phyloP scores from a whole-genome alignment of 1,284 basidiomycete species.

The Cutaneotrichosporon daszewskae region DNA sequence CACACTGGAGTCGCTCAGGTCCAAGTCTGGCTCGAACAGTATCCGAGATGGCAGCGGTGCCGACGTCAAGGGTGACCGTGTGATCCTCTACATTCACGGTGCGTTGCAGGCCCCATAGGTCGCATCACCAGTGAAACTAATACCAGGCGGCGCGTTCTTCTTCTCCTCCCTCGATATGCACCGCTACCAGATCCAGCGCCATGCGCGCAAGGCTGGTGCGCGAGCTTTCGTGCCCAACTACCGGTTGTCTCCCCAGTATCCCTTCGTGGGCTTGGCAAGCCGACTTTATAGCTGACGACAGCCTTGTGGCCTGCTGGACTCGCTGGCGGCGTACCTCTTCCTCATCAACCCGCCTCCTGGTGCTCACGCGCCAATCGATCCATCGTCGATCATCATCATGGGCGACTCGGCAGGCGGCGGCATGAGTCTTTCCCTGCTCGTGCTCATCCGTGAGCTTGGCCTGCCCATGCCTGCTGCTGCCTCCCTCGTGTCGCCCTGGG shows the following conservation, averaged over 20 bases:
- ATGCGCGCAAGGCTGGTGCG: slow-evolving; percentile 81
- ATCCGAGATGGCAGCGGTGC: slow-evolving; percentile 35
- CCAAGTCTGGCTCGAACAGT: slow-evolving; percentile 5
- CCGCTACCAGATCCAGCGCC: slow-evolving; percentile 76
- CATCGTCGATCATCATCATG: slow-evolving; percentile 72
- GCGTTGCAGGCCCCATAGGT: slow-evolving; percentile 3
- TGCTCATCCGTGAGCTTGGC: slow-evolving; percentile 77
- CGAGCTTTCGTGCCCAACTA: slow-evolving; percentile 75
- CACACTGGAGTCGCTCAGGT: neutral
- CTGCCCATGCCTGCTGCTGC: slow-evolving; percentile 80
- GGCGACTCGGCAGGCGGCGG: slow-evolving; percentile 94
- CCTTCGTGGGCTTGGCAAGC: slow-evolving; percentile 69
- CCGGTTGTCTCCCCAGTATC: slow-evolving; percentile 83
- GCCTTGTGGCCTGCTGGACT: slow-evolving; percentile 50
- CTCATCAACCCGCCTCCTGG: slow-evolving; percentile 64
- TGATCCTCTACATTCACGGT: slow-evolving; percentile 48
- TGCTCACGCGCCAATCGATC: slow-evolving; percentile 68
- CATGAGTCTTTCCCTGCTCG: slow-evolving; percentile 72
- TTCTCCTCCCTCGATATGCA: slow-evolving; percentile 37
- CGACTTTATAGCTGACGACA: slow-evolving; percentile 39
- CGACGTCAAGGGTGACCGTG: slow-evolving; percentile 39
- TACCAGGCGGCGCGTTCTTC: slow-evolving; percentile 49
- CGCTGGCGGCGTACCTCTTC: slow-evolving; percentile 55
- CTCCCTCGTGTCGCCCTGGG: slow-evolving; percentile 81
- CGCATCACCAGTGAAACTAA: too few relatives aligned